Base-by-base conservation (phyloP, 805 yeast species). In the Candida railenensis region DNA sequence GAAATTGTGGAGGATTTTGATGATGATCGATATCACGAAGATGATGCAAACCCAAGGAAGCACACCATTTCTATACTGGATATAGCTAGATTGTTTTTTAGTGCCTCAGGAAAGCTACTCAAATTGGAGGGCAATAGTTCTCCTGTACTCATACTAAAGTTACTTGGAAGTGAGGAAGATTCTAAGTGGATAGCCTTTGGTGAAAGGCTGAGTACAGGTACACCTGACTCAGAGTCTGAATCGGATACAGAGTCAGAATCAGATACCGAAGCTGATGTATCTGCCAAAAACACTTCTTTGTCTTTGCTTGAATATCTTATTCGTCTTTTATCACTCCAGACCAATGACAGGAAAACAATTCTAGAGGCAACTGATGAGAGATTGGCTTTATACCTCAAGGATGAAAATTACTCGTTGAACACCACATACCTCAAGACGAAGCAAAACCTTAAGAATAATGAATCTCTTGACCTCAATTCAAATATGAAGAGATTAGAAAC, bases 1-100 rank as follows among this genome's bases (percentile, higher is more conserved):
- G 62, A 57, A 8, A 68, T 87, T 1, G 57, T 56, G 3, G 91
- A 87, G 53, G 77, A 75, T 54, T 81, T 84, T 42, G 72, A 85
- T 53, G 95, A 87, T 62, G 87, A 78, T 0, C 65, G 92, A 45
- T 87, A 84, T 56, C 95, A 87, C 57, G 70, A 66, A 3, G 77
- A 74, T 4, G 78, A 66, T 3, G 78, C 68, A 14, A 58, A 51
- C n/a, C 76, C 79, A 0, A 61, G 63, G 22, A 45, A 47, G 1
- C 59, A 70, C 14, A 46, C 47, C 1, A 55, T 76, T 41, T 68
- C 74, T 37, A 56, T 83, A 3, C 57, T 66, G 14, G 54, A 65
- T 3, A 69, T 87, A 2, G 62, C 73, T 3, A 71, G 81, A 46
- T 60, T 85, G 40, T 87, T 83, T 53, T 87, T 84, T 60, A 80